Evolutionary conservation across 2,329 filamentous ascomycete species (phyloP).

Genomic region (Fusarium haematococcum): DNA sequence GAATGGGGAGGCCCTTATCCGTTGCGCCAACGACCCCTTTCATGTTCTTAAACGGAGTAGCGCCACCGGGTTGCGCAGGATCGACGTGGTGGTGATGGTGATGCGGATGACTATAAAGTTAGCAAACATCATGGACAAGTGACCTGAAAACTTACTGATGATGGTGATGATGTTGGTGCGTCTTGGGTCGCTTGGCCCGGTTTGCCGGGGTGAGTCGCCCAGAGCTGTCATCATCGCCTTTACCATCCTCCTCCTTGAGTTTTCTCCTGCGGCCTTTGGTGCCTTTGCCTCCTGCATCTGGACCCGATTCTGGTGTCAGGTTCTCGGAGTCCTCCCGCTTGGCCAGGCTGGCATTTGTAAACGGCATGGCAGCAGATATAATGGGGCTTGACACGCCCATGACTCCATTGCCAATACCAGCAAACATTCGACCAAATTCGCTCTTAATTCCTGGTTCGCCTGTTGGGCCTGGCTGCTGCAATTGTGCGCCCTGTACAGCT

Average conservation of each 20-base stretch:
- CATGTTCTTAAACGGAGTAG: conserved; percentile 61
- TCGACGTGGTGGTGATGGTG: conserved; percentile 68
- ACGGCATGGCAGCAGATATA: conserved; percentile 57
- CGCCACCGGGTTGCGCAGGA: conserved; percentile 55
- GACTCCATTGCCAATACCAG: conserved; percentile 79
- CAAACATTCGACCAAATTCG: conserved; percentile 95
- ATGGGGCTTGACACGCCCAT: conserved; percentile 66
- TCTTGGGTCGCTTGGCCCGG: conserved; percentile 75
- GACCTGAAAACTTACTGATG: conserved; percentile 66
- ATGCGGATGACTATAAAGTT: conserved; percentile 62
- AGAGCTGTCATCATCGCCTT: conserved; percentile 74
- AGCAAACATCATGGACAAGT: conserved; percentile 27
- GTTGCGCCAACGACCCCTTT: conserved; percentile 61
- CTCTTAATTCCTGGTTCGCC: conserved; percentile 93
- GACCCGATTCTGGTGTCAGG: conserved; percentile 57
- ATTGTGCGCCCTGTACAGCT: conserved; percentile 91
- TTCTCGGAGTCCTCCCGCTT: conserved; percentile 66
- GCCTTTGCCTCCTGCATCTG: conserved; percentile 54
- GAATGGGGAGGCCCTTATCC: conserved; percentile 51
- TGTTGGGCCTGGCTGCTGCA: conserved; percentile 80
- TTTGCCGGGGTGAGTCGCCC: conserved; percentile 71
- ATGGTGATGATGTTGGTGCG: conserved; percentile 73
- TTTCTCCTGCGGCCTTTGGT: conserved; percentile 74
- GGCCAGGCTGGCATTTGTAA: conserved; percentile 56
- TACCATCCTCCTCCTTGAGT: conserved; percentile 79